phyloP scores from a whole-genome alignment of 116 monocot genomes.

The Cymodocea nodosa region DNA sequence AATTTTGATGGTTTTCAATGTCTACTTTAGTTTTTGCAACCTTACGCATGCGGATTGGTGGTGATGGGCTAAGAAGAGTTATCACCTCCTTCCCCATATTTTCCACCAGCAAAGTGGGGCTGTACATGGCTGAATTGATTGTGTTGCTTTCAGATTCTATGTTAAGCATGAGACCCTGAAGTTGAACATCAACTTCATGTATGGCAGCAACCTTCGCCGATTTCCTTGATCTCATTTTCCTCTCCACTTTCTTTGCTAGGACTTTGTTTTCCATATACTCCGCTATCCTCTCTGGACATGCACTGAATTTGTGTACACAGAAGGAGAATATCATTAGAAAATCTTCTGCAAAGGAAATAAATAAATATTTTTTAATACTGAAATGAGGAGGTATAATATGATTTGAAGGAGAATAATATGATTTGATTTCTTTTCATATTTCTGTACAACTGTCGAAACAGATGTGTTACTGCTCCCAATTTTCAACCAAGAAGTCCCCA shows the following conservation, averaged over 20 bases:
- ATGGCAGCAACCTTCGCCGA: conserved; percentile 19
- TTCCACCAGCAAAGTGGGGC: not conserved
- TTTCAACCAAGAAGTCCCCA: not conserved
- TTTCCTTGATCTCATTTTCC: conserved; percentile 35
- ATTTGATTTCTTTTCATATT: too few species aligned
- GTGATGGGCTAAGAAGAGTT: conserved; percentile 62
- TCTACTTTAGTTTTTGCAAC: conserved; percentile 17
- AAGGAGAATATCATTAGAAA: not conserved
- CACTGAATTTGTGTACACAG: conserved; percentile 35
- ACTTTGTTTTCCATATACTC: conserved; percentile 54
- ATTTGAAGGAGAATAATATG: too few species aligned
- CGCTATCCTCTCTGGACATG: conserved; percentile 65
- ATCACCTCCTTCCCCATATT: conserved; percentile 20
- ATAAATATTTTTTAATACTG: not conserved
- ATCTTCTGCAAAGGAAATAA: not conserved
- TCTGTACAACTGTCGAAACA: not conserved
- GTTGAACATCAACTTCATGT: conserved; percentile 31
- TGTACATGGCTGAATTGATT: not conserved
- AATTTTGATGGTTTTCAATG: not conserved
- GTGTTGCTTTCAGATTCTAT: conserved; percentile 24
- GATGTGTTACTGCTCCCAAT: not conserved
- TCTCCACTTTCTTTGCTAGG: conserved; percentile 38
- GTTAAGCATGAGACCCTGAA: conserved; percentile 36
- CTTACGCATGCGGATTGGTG: conserved; percentile 37
- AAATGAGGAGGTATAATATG: not conserved